Base-by-base conservation (phyloP, 805 yeast species). In the Middelhovenomyces tepae region DNA sequence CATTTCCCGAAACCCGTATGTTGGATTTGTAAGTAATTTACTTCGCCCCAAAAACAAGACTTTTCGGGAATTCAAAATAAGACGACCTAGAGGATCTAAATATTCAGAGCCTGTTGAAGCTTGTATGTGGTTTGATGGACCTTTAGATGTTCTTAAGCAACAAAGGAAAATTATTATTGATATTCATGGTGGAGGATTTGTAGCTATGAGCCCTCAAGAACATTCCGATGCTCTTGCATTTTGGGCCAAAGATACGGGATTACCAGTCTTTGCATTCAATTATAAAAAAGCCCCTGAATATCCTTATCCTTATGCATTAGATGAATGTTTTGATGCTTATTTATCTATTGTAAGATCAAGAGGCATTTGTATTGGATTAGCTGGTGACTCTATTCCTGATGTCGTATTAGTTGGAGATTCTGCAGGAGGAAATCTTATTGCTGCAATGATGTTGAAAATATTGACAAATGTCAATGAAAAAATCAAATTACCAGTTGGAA, bases 171-270 rank as follows among this genome's bases (percentile, higher is more conserved):
- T 50, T 22, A 19, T 50, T 22, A 27, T 42, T 22, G 31, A 39
- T 29, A 37, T 50, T 25, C 55, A 50, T 16, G 55, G 55, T 16
- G 55, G 55, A 13, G 55, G 56, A 5, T 50, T 50, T 36, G 50
- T 51, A 22, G 31, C 49, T 26, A 43, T 40, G 49, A 33, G 37
- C 10, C 54, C 55, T 23, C 23, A 44, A 16, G 40, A 48, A 22
- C 48, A 43, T 22, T 46, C 48, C 21, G 51, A 48, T 17, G 34
- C 45, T 10, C 33, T 51, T 7, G 27, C 42, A 7, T 30, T 40
- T 5, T 39, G 43, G 43, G 40, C 44, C 11, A 39, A 25, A 7
- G 37, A 38, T 32, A 26, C 9, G 15, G 10, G 13, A 15, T 22
- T 28, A 9, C 32, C 22, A 14, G 7, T 35, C 3, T 7, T 28